These are phyloP conservation scores for Candida sp. DNA, from an alignment of 1,139 yeast species.

Conservation along the genomic window DNA sequence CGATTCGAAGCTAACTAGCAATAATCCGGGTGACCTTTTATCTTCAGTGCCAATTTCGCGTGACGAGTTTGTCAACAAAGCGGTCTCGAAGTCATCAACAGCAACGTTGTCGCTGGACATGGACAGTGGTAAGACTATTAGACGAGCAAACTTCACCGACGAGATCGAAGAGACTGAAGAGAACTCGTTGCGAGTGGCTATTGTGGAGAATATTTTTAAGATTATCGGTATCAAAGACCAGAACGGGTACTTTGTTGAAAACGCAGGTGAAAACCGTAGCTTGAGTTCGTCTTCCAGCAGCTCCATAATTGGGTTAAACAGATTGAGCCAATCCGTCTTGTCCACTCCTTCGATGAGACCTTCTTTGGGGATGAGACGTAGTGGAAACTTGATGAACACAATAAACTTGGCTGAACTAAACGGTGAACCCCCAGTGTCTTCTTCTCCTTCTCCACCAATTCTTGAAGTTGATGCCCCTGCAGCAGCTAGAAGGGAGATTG, in stretches of 20 bases:
- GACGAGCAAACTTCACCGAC: constrained; percentile 44
- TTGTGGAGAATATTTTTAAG: constrained; percentile 77
- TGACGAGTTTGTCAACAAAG: constrained; percentile 21
- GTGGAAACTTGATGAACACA: constrained; percentile 14
- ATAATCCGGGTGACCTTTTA: constrained; percentile 82
- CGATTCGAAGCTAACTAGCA: constrained; percentile 60
- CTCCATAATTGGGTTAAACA: constrained; percentile 10
- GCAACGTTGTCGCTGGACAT: constrained; percentile 6
- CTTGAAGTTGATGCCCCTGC: background rate
- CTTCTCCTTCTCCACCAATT: background rate
- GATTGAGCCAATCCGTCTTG: constrained; percentile 3
- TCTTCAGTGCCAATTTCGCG: constrained; percentile 83
- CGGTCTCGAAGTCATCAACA: constrained; percentile 7
- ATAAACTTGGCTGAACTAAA: constrained; percentile 10
- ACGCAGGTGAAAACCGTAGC: constrained; percentile 7
- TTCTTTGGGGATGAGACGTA: constrained; percentile 7
- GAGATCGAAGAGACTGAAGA: constrained; percentile 80
- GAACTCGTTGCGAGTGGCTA: constrained; percentile 65
- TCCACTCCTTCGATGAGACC: constrained; percentile 7
- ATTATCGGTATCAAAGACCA: constrained; percentile 64
- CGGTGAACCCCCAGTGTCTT: background rate
- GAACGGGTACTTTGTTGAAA: constrained; percentile 7
- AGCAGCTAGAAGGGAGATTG: background rate
- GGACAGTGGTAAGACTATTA: constrained; percentile 6
- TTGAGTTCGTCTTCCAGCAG: constrained; percentile 13